Conservation (phyloP, 2,329 filamentous ascomycete genomes). For the Thielaviopsis populi region DNA sequence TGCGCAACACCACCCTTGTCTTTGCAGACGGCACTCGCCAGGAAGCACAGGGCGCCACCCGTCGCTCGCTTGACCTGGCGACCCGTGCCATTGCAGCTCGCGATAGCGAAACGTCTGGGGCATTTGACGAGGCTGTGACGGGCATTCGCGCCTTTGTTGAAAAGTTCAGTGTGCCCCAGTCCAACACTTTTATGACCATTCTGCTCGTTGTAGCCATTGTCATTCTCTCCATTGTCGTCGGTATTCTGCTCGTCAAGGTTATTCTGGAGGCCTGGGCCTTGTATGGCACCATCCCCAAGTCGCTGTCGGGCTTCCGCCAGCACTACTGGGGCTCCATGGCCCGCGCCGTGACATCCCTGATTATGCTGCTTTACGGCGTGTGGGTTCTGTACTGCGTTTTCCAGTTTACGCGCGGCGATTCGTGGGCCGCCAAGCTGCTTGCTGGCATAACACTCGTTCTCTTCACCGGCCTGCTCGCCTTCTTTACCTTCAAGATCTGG, state of each 20-base stretch:
- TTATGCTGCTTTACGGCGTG: conserved; percentile 80
- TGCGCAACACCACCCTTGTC: conserved; percentile 62
- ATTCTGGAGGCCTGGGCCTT: conserved; percentile 82
- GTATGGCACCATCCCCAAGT: conserved; percentile 72
- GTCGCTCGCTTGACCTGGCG: conserved; percentile 22
- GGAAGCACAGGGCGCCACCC: conserved; percentile 33
- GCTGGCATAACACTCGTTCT: conserved; percentile 65
- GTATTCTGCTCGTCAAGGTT: conserved; percentile 79
- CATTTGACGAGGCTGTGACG: conserved; percentile 40
- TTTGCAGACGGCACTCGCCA: conserved; percentile 46
- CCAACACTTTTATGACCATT: conserved; percentile 93
- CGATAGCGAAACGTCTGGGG: conserved; percentile 20
- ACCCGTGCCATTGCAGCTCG: conserved; percentile 20
- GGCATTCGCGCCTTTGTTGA: conserved; percentile 76
- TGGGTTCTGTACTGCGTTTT: conserved; percentile 96
- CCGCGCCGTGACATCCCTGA: conserved; percentile 76
- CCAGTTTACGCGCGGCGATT: conserved; percentile 86
- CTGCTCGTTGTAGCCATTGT: conserved; percentile 78
- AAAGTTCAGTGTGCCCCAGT: conserved; percentile 66
- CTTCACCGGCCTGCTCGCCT: conserved; percentile 68
- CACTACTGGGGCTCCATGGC: conserved; percentile 92
- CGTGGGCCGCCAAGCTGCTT: conserved; percentile 76
- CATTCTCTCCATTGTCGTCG: conserved; percentile 67
- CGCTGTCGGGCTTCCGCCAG: conserved; percentile 71
- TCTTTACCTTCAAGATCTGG: conserved; percentile 77